Evolutionary conservation across 352 stramenopile genomes (phyloP).

Genomic region (Plasmopara halstedii): DNA sequence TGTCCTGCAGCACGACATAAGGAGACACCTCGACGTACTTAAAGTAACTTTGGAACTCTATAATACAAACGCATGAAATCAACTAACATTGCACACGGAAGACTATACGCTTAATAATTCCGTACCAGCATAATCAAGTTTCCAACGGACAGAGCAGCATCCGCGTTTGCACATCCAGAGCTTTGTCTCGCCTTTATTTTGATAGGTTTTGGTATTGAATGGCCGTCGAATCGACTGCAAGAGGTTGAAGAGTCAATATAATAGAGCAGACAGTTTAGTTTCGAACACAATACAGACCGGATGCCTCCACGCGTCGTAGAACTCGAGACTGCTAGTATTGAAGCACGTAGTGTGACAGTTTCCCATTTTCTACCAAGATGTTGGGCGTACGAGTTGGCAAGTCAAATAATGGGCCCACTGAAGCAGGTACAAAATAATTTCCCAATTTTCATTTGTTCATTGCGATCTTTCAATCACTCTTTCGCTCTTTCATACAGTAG

Average conservation of each 20-base stretch:
- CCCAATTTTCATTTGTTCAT: slow-evolving; percentile 15
- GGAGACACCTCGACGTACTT: slow-evolving; percentile 59
- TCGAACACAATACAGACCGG: slow-evolving; percentile 10
- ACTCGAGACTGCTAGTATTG: slow-evolving; percentile 43
- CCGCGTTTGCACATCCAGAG: slow-evolving; percentile 55
- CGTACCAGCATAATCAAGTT: slow-evolving; percentile 60
- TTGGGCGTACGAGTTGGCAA: slow-evolving; percentile 8
- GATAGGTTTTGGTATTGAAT: slow-evolving; percentile 9
- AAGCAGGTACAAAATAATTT: neutral
- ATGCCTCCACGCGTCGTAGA: slow-evolving; percentile 56
- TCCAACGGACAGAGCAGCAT: slow-evolving; percentile 68
- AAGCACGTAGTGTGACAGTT: slow-evolving; percentile 46
- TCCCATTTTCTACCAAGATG: slow-evolving; percentile 27
- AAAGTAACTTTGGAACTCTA: slow-evolving; percentile 55
- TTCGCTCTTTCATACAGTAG: slow-evolving; percentile 12
- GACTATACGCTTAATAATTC: neutral
- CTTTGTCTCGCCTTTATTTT: slow-evolving; percentile 22
- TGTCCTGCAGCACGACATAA: slow-evolving; percentile 57
- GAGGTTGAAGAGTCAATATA: neutral
- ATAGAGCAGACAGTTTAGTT: neutral
- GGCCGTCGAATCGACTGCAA: slow-evolving; percentile 14
- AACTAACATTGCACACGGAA: slow-evolving; percentile 2
- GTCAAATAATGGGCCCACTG: slow-evolving; percentile 10
- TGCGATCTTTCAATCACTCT: slow-evolving; percentile 7
- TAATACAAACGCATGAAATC: neutral